These are phyloP conservation scores for Alternaria rosae DNA, from an alignment of 2,329 filamentous ascomycete genomes.

Conservation along the genomic window DNA sequence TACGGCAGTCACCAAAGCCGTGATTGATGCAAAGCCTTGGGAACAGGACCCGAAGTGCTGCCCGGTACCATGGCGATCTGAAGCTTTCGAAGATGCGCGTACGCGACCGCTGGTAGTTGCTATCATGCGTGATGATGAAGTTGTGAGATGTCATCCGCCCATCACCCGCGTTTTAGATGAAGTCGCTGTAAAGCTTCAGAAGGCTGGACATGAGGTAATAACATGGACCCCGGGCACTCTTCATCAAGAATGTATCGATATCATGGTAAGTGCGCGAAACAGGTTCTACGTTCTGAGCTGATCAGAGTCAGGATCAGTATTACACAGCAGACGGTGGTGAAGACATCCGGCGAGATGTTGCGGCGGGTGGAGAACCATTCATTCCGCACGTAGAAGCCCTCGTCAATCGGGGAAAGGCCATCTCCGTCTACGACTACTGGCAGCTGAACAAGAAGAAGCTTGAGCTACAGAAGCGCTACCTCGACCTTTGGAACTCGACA, in stretches of 20 bases:
- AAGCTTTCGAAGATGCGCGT: conserved; percentile 52
- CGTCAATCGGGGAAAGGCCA: conserved; percentile 57
- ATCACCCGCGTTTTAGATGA: conserved; percentile 56
- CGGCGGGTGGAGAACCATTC: conserved; percentile 63
- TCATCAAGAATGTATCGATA: conserved; percentile 63
- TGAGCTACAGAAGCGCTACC: conserved; percentile 62
- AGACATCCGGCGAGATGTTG: conserved; percentile 65
- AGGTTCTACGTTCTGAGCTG: background rate
- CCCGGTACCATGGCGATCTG: conserved; percentile 63
- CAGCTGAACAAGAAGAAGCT: conserved; percentile 68
- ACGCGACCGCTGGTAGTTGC: conserved; percentile 59
- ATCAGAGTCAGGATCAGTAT: conserved; percentile 59
- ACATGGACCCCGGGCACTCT: conserved; percentile 59
- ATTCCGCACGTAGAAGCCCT: conserved; percentile 61
- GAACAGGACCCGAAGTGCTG: conserved; percentile 61
- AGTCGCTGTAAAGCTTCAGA: conserved; percentile 49
- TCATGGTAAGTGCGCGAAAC: conserved; percentile 55
- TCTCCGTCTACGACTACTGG: conserved; percentile 72
- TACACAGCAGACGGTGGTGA: conserved; percentile 70
- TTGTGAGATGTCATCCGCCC: conserved; percentile 64
- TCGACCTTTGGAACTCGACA: conserved; percentile 65
- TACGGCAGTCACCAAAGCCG: conserved; percentile 56
- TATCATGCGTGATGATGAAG: conserved; percentile 60
- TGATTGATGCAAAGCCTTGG: conserved; percentile 62
- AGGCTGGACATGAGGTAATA: conserved; percentile 63